Evolutionary conservation across 2,329 filamentous ascomycete genomes (phyloP), one percentile per base, ranked within the genome.

Genomic region (Fusarium transvaalense): DNA sequence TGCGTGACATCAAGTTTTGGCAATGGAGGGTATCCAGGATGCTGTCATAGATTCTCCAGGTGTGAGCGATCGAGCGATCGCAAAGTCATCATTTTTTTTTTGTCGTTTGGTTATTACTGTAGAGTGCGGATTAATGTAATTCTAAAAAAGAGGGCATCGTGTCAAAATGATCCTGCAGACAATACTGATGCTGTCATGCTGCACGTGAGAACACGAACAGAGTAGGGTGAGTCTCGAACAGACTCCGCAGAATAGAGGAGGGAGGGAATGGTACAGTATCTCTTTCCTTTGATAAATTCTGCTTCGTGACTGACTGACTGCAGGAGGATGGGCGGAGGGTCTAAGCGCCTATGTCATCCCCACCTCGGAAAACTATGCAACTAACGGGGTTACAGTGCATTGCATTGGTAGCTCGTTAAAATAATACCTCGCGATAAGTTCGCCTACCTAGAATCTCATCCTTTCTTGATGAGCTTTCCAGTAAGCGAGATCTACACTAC

Each of bases 281-380:
- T 51, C 56, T 53, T 64, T 52, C 51, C 62, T 62, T 59, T 48
- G 53, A 41, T 52, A 42, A 51, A 29, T 50, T 39, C 31, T 21
- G 13, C 15, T 48, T 45, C 7, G 19, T 12, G 32, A 61, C 64
- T 25, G 23, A 25, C 23, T 25, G 23, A 25, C 6, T 42, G 55
- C 29, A 29, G 29, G 8, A 63, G 47, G 55, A 57, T n/a, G n/a
- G n/a, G n/a, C 55, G 56, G 35, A 35, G 19, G 50, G 63, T 47
- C 66, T 64, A 51, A 71, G 71, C 70, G 59, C 32, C n/a, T n/a
- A 31, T 12, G 8, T 13, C 12, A 13, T 61, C 59, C 52, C 68
- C 68, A 70, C 59, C 57, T 39, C n/a, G 37, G n/a, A 35, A 12
- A 29, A 21, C 23, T 47, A 68, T 69, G 61, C 47, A 67, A 63